Evolutionary conservation across 805 yeast species (phyloP).

Genomic region (Wickerhamiella siamensis): DNA sequence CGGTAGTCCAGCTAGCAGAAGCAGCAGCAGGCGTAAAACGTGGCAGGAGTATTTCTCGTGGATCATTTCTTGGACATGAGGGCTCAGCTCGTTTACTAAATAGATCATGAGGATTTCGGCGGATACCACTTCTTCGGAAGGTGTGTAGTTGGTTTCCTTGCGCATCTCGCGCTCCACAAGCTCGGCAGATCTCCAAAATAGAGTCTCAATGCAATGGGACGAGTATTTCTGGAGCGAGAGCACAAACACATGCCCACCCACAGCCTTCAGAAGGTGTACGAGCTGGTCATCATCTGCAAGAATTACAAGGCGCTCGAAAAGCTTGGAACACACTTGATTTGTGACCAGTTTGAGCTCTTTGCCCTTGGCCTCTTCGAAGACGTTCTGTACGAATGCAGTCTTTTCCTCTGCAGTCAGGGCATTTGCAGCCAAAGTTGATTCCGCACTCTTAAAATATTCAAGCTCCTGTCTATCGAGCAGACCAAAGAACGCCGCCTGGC

Average conservation of each 20-base stretch:
- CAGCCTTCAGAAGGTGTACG: constrained; percentile 47
- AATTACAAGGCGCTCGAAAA: constrained; percentile 74
- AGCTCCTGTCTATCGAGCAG: constrained; percentile 69
- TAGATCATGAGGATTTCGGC: constrained; percentile 53
- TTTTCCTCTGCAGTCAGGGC: constrained; percentile 70
- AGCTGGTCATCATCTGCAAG: constrained; percentile 51
- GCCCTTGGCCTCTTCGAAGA: constrained; percentile 73
- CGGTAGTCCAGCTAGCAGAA: constrained; percentile 63
- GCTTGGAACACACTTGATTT: constrained; percentile 86
- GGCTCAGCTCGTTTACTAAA: constrained; percentile 53
- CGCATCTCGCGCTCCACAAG: constrained; percentile 50
- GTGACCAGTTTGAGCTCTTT: constrained; percentile 86
- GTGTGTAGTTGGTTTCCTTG: constrained; percentile 25
- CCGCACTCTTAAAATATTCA: constrained; percentile 89
- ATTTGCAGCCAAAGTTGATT: constrained; percentile 65
- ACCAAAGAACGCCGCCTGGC: constrained; percentile 54
- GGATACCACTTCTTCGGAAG: constrained; percentile 28
- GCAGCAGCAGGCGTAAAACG: constrained; percentile 55
- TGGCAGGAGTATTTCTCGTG: constrained; percentile 79
- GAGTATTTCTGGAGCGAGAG: constrained; percentile 79
- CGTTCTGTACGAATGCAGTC: constrained; percentile 54
- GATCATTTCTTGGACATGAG: constrained; percentile 45
- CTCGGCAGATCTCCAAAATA: constrained; percentile 60
- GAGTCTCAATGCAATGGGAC: constrained; percentile 84
- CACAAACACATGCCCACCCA: constrained; percentile 60